Conservation (phyloP, 139 green algal genomes). For the Volvox reticuliferus region DNA sequence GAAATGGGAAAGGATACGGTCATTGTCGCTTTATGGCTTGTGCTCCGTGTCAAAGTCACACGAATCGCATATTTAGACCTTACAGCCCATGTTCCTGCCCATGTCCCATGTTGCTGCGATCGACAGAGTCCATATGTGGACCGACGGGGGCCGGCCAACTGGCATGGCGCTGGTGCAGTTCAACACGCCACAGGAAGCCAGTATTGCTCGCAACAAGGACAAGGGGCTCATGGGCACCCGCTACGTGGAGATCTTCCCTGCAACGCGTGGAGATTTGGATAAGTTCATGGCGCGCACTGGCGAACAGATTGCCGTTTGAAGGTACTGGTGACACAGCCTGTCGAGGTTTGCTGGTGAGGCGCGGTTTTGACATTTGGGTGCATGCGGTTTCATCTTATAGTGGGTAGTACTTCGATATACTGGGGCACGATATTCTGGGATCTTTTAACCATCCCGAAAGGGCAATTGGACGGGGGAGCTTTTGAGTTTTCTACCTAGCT, state of each 20-base stretch:
- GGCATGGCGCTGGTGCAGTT: constrained; percentile 89
- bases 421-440: too few relatives aligned
- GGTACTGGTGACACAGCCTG: background rate
- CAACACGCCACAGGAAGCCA: constrained; percentile 69
- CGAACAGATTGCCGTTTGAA: constrained; percentile 36
- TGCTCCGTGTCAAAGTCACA: too few relatives aligned
- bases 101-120: background rate
- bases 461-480: too few relatives aligned
- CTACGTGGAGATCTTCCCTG: constrained; percentile 91
- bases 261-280: constrained; percentile 54
- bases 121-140: constrained; percentile 78
- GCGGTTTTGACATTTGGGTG: too few relatives aligned
- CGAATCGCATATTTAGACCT: too few relatives aligned
- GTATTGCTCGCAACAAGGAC: constrained; percentile 81
- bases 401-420: too few relatives aligned
- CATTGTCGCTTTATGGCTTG: too few relatives aligned
- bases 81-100: background rate
- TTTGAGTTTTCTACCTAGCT: too few relatives aligned
- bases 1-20: too few relatives aligned
- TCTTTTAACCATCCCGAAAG: too few relatives aligned
- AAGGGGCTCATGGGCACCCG: constrained; percentile 86
- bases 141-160: constrained; percentile 73
- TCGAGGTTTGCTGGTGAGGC: too few relatives aligned
- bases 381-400: too few relatives aligned
- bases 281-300: constrained; percentile 50